Conservation (phyloP, 2,329 filamentous ascomycete genomes). For the Pseudohalonectria lignicola region DNA sequence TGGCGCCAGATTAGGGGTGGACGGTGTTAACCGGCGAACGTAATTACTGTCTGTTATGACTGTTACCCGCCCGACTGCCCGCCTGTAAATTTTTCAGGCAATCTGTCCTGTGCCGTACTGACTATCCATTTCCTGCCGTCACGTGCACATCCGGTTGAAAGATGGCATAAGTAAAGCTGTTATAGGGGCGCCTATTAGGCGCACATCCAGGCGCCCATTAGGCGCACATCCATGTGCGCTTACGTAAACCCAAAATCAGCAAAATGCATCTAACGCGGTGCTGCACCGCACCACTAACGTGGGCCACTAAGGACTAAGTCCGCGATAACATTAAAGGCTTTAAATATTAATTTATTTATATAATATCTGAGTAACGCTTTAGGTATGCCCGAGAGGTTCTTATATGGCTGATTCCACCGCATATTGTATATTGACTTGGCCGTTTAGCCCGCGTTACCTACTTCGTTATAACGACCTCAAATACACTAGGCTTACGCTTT, state of each 20-base stretch:
- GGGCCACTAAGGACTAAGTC: background rate
- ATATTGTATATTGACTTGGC: background rate
- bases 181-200: background rate
- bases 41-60: no score
- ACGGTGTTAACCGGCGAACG: no score
- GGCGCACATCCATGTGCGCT: slow-evolving; percentile 3
- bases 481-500: background rate
- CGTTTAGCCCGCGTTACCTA: background rate
- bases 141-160: no score
- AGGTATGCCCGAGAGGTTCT: background rate
- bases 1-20: no score
- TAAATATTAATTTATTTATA: background rate
- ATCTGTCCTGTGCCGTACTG: no score
- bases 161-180: no score
- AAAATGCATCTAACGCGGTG: slow-evolving; percentile 4
- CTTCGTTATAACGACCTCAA: background rate
- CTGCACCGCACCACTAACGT: slow-evolving; percentile 1
- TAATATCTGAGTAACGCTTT: background rate
- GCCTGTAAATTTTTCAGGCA: no score
- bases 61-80: no score
- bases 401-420: background rate
- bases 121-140: no score
- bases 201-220: slow-evolving; percentile 1
- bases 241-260: slow-evolving; percentile 4
- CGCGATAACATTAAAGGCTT: background rate